Percentiles rank a stretch among this genome's conserved stretches.
These are phyloP conservation scores for Trichoderma breve DNA, from an alignment of 2,329 filamentous ascomycete species.

Conservation along the genomic window DNA sequence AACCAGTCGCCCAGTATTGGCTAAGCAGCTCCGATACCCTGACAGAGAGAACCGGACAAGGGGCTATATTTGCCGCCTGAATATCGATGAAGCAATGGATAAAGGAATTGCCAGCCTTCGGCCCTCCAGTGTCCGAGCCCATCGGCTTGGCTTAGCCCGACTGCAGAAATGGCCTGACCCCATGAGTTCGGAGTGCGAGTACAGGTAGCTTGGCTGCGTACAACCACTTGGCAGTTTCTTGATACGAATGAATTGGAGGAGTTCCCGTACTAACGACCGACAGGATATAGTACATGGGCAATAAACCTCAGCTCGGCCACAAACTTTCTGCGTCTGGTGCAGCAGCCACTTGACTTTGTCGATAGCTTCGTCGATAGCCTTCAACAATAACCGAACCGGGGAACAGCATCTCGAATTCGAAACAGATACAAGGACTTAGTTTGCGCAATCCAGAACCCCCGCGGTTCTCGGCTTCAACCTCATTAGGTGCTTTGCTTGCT, in stretches of 20 bases:
- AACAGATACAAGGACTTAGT: background rate
- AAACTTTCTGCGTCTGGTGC: background rate
- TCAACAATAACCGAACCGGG: background rate
- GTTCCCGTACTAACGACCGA: background rate
- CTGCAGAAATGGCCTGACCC: background rate
- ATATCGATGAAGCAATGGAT: background rate
- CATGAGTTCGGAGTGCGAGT: background rate
- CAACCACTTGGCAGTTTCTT: background rate
- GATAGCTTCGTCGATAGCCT: background rate
- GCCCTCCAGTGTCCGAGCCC: background rate
- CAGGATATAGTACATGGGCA: background rate
- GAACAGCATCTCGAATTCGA: background rate
- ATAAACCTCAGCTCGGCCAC: background rate
- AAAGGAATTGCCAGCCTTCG: background rate
- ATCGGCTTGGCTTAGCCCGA: background rate
- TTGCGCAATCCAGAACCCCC: background rate
- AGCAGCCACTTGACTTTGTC: background rate
- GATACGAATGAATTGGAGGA: background rate
- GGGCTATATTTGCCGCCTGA: background rate
- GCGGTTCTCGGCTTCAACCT: background rate
- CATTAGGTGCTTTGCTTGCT: background rate
- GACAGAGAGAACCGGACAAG: background rate
- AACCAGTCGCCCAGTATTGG: background rate
- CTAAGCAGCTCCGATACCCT: background rate
- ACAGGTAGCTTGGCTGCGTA: background rate